Conservation (phyloP, 2,329 filamentous ascomycete species). For the Botrytis porri region DNA sequence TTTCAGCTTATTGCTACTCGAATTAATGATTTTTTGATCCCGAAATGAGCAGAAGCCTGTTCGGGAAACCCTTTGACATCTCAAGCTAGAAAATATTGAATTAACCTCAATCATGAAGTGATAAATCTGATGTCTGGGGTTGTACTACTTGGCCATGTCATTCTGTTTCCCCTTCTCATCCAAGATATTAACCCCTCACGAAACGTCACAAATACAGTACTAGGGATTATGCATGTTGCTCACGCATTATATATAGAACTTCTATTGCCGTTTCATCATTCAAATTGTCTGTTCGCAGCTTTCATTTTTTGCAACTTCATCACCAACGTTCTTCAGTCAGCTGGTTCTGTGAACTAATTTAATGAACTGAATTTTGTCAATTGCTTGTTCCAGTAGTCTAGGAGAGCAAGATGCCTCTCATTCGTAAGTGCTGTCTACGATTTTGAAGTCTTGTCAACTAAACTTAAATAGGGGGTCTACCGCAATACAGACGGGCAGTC, state of each 20-base stretch:
- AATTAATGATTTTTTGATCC: neutral
- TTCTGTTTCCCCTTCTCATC: neutral
- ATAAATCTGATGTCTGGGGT: neutral
- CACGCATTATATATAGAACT: neutral
- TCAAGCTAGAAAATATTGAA: neutral
- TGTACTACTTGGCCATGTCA: neutral
- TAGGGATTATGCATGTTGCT: neutral
- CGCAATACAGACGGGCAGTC: conserved; percentile 12
- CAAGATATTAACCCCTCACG: neutral
- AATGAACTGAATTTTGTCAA: neutral
- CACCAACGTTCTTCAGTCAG: neutral
- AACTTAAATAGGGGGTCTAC: neutral
- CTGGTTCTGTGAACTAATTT: neutral
- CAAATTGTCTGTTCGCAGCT: neutral
- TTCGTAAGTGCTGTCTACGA: neutral
- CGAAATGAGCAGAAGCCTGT: neutral
- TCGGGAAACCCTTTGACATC: neutral
- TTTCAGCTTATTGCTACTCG: neutral
- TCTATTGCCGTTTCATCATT: neutral
- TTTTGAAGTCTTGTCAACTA: neutral
- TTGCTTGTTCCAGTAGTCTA: neutral
- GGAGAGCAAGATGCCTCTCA: neutral
- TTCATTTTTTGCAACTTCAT: neutral
- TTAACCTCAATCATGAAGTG: neutral
- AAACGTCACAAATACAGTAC: neutral